A percentile compares a stretch with the other conserved stretches of the same genome.
Evolutionary conservation across 768 basidiomycete genomes (phyloP).

Genomic region (Termitomyces sp.): DNA sequence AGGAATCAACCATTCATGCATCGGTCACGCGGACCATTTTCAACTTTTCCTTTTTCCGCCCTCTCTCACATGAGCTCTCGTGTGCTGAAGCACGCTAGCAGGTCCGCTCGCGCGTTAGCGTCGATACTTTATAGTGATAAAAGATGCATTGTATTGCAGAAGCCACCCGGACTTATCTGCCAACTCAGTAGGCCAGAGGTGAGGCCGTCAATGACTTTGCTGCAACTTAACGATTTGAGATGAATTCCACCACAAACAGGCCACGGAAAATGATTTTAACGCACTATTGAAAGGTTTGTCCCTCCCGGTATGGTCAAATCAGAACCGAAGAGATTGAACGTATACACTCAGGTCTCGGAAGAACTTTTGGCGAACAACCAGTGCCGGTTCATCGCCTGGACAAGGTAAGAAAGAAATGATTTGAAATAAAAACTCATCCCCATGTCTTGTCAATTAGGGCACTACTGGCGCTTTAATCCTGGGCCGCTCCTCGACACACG

Average conservation of each 20-base stretch:
- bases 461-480: constrained; percentile 65
- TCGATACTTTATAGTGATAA: constrained; percentile 48
- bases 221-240: background rate
- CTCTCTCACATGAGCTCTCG: constrained; percentile 9
- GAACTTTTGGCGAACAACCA: constrained; percentile 30
- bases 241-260: background rate
- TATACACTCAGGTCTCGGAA: constrained; percentile 4
- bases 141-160: constrained; percentile 53
- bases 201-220: background rate
- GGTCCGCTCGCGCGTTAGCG: background rate
- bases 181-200: constrained; percentile 32
- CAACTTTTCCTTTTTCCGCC: too few species aligned
- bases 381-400: constrained; percentile 63
- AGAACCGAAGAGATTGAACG: background rate
- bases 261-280: constrained; percentile 23
- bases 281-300: constrained; percentile 30
- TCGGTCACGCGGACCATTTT: too few species aligned
- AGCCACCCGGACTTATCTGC: constrained; percentile 55
- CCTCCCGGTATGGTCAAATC: background rate
- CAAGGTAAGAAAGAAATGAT: constrained; percentile 38
- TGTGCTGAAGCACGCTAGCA: background rate
- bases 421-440: background rate
- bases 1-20: too few species aligned
- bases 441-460: constrained; percentile 29
- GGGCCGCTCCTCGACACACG: constrained; percentile 38